Base-by-base conservation (phyloP, 192 early-diverging fungal species). In the Martensiomyces pterosporus region DNA sequence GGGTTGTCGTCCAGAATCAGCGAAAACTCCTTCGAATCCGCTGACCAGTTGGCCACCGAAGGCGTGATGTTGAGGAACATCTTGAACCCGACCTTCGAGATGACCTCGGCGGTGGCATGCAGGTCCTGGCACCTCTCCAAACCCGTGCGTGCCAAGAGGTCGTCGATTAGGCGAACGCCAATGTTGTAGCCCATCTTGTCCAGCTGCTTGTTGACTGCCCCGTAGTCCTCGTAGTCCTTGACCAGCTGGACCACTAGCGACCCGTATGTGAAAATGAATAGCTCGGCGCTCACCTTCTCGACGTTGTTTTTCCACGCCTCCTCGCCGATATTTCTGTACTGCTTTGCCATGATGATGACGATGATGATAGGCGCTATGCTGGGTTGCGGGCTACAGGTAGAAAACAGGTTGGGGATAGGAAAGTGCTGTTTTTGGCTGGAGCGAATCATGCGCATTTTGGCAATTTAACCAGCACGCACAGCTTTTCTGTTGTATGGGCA, bases 131-230 rank as follows among this genome's bases (percentile, higher is more conserved):
- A 99, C 16, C 44, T 47, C 15, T 75, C 65, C 16, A 75, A 43
- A 1, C 52, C 26, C 0, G 71, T 75, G 39, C 96, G 88, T n/a
- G 97, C 90, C 33, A 99, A 64, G 43, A 97, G 91, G 58, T 99
- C 97, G 54, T 99, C 97, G 54, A 98, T 92, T 43, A 99, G 67
- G 2, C 94, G 82, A 22, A 83, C 79, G 18, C 97, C 97, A 47
- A 99, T 99, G 60, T 93, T 98, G 69, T 99, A 98, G 22, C 97
- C 97, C 91, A 99, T 97, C 69, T 97, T 93, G 26, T 99, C 94
- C 34, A 99, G 83, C 60, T 99, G 92, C 55, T 86, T 85, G 71
- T 99, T 99, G 24, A 99, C 93, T 38, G 91, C 85, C 23, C 54
- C 54, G 49, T 92, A 95, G 70, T 97, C 89, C 56, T 97, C 90